Percentiles rank a stretch among this genome's conserved stretches.
Evolutionary conservation across 1,284 basidiomycete species (phyloP).

Genomic region (Mycocalia duriaeana): DNA sequence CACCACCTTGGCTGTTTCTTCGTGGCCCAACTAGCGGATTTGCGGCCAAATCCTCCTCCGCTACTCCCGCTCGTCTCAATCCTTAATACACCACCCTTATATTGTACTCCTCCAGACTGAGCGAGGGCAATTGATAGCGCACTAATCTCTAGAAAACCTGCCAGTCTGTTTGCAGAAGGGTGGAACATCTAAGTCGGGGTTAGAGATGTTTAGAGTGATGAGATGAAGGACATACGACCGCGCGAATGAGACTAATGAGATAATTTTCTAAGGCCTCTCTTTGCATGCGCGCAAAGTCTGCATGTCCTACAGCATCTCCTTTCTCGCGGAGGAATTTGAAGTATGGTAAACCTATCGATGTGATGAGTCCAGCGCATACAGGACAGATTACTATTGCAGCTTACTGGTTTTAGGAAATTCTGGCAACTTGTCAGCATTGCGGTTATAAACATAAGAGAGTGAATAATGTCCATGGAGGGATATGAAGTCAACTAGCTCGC

Average conservation of each 20-base stretch:
- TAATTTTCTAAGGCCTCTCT: conserved; percentile 86
- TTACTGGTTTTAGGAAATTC: conserved; percentile 87
- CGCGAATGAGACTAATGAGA: conserved; percentile 82
- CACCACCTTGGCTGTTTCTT: conserved; percentile 86
- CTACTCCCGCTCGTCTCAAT: conserved; percentile 47
- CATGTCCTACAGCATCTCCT: conserved; percentile 48
- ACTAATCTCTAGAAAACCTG: conserved; percentile 93
- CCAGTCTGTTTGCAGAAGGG: conserved; percentile 87
- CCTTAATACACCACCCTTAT: conserved; percentile 85
- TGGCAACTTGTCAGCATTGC: conserved; percentile 74
- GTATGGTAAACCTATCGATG: conserved; percentile 69
- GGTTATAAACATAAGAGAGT: conserved; percentile 77
- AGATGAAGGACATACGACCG: conserved; percentile 77
- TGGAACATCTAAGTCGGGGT: conserved; percentile 84
- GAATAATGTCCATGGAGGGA: conserved; percentile 90
- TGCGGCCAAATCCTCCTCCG: conserved; percentile 56
- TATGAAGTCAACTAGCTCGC: conserved; percentile 90
- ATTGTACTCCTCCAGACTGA: conserved; percentile 76
- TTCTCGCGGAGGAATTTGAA: conserved; percentile 71
- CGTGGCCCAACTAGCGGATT: conserved; percentile 61
- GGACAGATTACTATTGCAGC: conserved; percentile 21
- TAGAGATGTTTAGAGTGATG: no score
- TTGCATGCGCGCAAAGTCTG: conserved; percentile 78
- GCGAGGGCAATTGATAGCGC: conserved; percentile 84
- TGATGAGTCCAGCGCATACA: neutral